phyloP scores from a whole-genome alignment of 164 flowering plant genomes.

The Vitis rupestris region DNA sequence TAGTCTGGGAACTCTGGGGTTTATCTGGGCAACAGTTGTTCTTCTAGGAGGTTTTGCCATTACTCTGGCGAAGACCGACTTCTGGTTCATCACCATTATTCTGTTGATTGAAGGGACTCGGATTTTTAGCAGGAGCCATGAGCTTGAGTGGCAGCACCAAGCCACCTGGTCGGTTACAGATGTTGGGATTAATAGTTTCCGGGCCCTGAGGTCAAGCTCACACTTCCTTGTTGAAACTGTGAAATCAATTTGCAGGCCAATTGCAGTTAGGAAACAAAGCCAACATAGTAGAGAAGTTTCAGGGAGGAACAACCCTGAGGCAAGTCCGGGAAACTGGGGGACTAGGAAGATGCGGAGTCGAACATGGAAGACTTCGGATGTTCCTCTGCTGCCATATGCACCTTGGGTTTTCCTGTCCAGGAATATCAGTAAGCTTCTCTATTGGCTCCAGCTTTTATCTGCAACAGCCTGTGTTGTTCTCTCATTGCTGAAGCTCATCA shows the following conservation, averaged over 20 bases:
- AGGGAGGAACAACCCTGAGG: conserved; percentile 1
- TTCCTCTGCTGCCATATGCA: conserved; percentile 81
- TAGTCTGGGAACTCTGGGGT: conserved; percentile 85
- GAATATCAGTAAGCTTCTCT: conserved; percentile 70
- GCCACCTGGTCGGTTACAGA: conserved; percentile 85
- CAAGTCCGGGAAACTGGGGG: conserved; percentile 13
- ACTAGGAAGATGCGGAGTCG: conserved; percentile 33
- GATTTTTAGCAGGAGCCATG: conserved; percentile 91
- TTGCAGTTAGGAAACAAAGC: conserved; percentile 15
- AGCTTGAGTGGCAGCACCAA: conserved; percentile 94
- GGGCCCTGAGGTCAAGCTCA: conserved; percentile 58
- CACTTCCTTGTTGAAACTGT: conserved; percentile 22
- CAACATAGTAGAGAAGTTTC: conserved; percentile 28
- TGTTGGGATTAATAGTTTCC: conserved; percentile 68
- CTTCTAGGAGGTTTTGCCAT: conserved; percentile 96
- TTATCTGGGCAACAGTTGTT: conserved; percentile 98
- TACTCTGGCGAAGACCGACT: conserved; percentile 68
- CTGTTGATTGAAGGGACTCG: conserved; percentile 79
- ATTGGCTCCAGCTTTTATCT: conserved; percentile 87
- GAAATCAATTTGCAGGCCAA: conserved; percentile 24
- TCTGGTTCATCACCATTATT: conserved; percentile 81
- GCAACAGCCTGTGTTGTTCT: conserved; percentile 76
- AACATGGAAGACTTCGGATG: conserved; percentile 71
- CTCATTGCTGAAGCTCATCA: conserved; percentile 67
- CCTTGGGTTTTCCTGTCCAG: conserved; percentile 69